phyloP scores from a whole-genome alignment of 2,329 filamentous ascomycete genomes.

The Xylaria hypoxylon region DNA sequence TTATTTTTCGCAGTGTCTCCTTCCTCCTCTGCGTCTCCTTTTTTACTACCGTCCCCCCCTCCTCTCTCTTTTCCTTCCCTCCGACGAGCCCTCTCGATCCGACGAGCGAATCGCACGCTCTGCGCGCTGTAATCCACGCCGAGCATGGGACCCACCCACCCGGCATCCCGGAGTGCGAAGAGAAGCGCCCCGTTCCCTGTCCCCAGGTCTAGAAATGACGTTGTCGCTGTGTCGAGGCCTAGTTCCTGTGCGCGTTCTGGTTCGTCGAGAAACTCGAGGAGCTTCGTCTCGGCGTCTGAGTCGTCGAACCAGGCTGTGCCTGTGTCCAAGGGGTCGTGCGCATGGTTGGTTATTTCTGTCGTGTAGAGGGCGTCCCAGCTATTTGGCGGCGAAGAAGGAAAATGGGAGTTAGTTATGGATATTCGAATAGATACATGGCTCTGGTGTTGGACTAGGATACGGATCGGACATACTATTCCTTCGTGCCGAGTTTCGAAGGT shows the following conservation, averaged over 20 bases:
- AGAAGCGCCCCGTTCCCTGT: constrained; percentile 94
- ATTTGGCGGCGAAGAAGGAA: constrained; percentile 12
- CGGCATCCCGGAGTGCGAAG: constrained; percentile 76
- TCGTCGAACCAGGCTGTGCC: constrained; percentile 98
- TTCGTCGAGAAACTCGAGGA: constrained; percentile 74
- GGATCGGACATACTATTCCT: constrained; percentile 78
- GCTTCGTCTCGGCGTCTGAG: constrained; percentile 84
- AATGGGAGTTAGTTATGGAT: constrained; percentile 32
- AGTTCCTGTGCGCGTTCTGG: constrained; percentile 34
- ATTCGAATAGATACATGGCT: constrained; percentile 1
- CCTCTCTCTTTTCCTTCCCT: constrained; percentile 40
- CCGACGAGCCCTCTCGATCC: constrained; percentile 62
- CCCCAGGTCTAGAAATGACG: constrained; percentile 84
- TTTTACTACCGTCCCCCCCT: constrained; percentile 31
- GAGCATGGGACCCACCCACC: constrained; percentile 76
- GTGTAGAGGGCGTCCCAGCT: constrained; percentile 84
- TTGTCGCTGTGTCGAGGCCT: constrained; percentile 46
- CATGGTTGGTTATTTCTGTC: constrained; percentile 77
- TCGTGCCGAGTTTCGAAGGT: constrained; percentile 85
- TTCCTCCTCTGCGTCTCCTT: constrained; percentile 35
- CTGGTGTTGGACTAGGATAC: constrained; percentile 6
- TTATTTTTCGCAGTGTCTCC: constrained; percentile 42
- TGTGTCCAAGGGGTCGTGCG: constrained; percentile 77
- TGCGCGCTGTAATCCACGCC: constrained; percentile 88
- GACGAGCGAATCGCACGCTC: constrained; percentile 78